A percentile compares a stretch with the other conserved stretches of the same genome.
These are phyloP conservation scores for Phytopythium oedochilum DNA, from an alignment of 352 stramenopile genomes.

Conservation along the genomic window DNA sequence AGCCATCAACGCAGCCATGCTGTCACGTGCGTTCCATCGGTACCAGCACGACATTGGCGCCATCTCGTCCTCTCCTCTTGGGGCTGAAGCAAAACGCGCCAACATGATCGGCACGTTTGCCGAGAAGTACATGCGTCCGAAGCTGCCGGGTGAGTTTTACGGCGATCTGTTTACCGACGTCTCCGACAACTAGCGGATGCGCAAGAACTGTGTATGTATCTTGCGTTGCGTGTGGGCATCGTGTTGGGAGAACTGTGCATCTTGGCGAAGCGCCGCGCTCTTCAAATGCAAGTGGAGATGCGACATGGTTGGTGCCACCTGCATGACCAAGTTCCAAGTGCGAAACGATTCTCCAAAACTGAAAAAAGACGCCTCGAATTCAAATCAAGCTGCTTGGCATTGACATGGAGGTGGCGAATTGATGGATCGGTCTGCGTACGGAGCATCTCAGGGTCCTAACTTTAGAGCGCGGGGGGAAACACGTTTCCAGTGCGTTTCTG, in stretches of 20 bases:
- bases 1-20: conserved; percentile 71
- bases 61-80: conserved; percentile 51
- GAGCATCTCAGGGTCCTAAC: not conserved
- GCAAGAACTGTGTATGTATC: not conserved
- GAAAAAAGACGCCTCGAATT: not conserved
- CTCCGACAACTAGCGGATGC: conserved; percentile 11
- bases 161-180: conserved; percentile 70
- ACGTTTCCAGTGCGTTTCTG: not conserved
- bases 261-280: not conserved
- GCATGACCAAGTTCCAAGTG: not conserved
- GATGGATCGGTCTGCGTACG: too few species aligned
- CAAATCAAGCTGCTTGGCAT: not conserved
- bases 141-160: conserved; percentile 86
- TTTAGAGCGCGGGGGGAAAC: not conserved
- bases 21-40: conserved; percentile 64
- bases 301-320: not conserved
- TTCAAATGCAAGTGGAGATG: not conserved
- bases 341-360: not conserved
- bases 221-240: not conserved
- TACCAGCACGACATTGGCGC: conserved; percentile 75
- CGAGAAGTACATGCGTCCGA: conserved; percentile 76
- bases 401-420: not conserved
- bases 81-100: conserved; percentile 65
- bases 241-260: too few species aligned
- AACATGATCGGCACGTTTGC: conserved; percentile 70